Evolutionary conservation across 2,329 filamentous ascomycete species (phyloP), one percentile per base, ranked within the genome.

Genomic region (Botrytis hyacinthi): DNA sequence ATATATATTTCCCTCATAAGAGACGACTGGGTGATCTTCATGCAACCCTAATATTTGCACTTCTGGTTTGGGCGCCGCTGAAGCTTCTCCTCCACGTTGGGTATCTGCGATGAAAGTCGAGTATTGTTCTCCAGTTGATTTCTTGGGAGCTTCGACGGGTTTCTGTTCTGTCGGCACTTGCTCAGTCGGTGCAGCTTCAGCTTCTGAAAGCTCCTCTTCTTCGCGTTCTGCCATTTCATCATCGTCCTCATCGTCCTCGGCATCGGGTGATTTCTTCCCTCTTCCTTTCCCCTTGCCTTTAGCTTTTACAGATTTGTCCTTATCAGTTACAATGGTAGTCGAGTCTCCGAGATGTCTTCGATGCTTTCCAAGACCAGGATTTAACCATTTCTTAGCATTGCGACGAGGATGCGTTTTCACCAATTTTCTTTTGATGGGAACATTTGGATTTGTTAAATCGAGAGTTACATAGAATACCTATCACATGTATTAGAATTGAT

Each of bases 41-140:
- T 97, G 92, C 5, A 98, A 86, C 42, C 93, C 94, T n/a, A 96
- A 85, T 69, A 98, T 91, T 80, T 97, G 94, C 9, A 97, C 88
- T 57, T 87, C 74, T 9, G 76, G 57, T 32, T 63, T 44, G 54
- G 22, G 6, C 22, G 57, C 54, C 40, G 66, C 40, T 5, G 60
- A 26, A 42, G 40, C 71, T 40, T 72, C 67, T 48, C 76, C 48
- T 29, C 67, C 59, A 29, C 35, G 74, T 40, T 77, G 76, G 29
- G 77, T 70, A 44, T 76, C 73, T 37, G 48, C 70, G 29, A 61
- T 42, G 22, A 70, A 65, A 18, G 54, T 70, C 7, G 42, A 48
- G 29, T 57, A 62, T 54, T 29, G 66, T 12, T 62, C 57, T 54
- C 42, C 35, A 4, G 37, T 62, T 62, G 71, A 65, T 42, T 18